phyloP scores from a whole-genome alignment of 2,329 filamentous ascomycete species.

The Claviceps purpurea region DNA sequence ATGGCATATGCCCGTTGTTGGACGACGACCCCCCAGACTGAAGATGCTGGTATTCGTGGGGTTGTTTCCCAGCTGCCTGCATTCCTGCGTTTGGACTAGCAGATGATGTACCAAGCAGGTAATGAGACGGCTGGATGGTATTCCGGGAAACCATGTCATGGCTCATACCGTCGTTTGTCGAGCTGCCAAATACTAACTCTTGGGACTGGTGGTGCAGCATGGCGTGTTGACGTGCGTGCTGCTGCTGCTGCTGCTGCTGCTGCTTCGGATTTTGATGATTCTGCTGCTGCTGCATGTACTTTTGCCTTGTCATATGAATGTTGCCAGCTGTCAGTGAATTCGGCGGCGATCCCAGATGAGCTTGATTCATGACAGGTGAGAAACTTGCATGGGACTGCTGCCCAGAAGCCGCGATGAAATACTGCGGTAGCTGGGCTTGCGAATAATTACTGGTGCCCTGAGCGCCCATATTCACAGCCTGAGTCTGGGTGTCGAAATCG shows the following conservation, averaged over 20 bases:
- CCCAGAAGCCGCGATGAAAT: background rate
- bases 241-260: background rate
- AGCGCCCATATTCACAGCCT: background rate
- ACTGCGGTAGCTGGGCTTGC: background rate
- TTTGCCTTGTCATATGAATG: background rate
- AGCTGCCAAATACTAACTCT: background rate
- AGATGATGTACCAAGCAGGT: background rate
- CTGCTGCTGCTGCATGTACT: constrained; percentile 3
- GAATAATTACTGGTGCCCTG: background rate
- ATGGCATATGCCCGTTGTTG: background rate
- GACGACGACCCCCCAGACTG: background rate
- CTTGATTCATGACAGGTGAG: background rate
- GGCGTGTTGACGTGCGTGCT: background rate
- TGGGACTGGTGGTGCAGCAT: background rate
- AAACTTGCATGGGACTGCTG: background rate
- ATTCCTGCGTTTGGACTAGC: background rate
- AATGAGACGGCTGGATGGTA: background rate
- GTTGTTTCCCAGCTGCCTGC: background rate
- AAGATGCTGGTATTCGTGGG: background rate
- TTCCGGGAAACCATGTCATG: background rate
- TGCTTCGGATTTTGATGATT: background rate
- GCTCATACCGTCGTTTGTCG: background rate
- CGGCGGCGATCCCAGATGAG: background rate
- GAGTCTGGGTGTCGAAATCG: background rate
- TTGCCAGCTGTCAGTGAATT: background rate